phyloP scores from a whole-genome alignment of 2,329 filamentous ascomycete species.

The Shiraia bambusicola region DNA sequence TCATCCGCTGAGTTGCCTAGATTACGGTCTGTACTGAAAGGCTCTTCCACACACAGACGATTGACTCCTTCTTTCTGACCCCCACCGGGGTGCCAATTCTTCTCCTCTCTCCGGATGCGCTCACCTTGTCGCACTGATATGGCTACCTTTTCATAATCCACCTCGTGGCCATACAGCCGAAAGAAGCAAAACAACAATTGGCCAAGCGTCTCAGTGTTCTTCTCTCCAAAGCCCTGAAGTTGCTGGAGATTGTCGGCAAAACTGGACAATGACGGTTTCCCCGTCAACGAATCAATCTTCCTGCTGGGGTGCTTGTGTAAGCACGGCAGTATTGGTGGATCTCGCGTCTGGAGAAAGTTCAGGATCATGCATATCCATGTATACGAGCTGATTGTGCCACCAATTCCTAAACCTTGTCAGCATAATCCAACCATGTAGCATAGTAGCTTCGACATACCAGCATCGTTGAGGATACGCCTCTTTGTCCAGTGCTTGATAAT shows the following conservation, averaged over 20 bases:
- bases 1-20: constrained; percentile 96
- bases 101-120: constrained; percentile 76
- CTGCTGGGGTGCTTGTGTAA: constrained; percentile 73
- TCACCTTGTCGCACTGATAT: constrained; percentile 83
- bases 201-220: constrained; percentile 80
- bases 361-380: constrained; percentile 99
- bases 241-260: constrained; percentile 86
- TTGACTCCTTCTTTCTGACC: constrained; percentile 59
- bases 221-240: constrained; percentile 70
- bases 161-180: constrained; percentile 88
- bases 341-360: constrained; percentile 87
- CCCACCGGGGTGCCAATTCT: constrained; percentile 75
- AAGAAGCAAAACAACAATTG: constrained; percentile 95
- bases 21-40: constrained; percentile 87
- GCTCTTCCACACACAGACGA: constrained; percentile 90
- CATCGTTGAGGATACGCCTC: constrained; percentile 89
- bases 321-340: constrained; percentile 79
- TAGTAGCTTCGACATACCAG: constrained; percentile 65
- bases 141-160: constrained; percentile 82
- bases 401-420: constrained; percentile 61
- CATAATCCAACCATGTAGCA: constrained; percentile 9
- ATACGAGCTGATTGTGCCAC: constrained; percentile 94
- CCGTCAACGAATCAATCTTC: constrained; percentile 62
- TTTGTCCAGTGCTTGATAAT: constrained; percentile 98
- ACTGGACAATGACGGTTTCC: constrained; percentile 60